Evolutionary conservation across 176 grass and related monocot species (phyloP).

Genomic region (Oryza meridionalis): DNA sequence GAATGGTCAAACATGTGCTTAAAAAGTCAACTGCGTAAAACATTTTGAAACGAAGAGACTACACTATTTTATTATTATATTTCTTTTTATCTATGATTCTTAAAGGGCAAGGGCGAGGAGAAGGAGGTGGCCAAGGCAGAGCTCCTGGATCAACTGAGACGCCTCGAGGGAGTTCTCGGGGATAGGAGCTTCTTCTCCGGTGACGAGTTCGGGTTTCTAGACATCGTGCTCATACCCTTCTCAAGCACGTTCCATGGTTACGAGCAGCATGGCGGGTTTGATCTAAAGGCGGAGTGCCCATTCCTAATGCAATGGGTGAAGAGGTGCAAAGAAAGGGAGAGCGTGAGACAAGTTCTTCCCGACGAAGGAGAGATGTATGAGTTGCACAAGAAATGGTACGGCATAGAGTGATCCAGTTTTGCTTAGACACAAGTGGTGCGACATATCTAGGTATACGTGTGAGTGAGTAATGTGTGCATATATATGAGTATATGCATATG

Average conservation of each 20-base stretch:
- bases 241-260: slow-evolving; percentile 47
- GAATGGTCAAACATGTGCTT: too few species aligned
- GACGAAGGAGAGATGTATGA: slow-evolving; percentile 38
- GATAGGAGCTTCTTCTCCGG: slow-evolving; percentile 36
- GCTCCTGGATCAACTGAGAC: slow-evolving; percentile 31
- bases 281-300: slow-evolving; percentile 16
- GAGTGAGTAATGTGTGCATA: too few species aligned
- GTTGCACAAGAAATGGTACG: slow-evolving; percentile 44
- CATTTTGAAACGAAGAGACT: too few species aligned
- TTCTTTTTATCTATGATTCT: background rate
- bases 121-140: slow-evolving; percentile 35
- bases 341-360: slow-evolving; percentile 19
- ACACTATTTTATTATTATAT: too few species aligned
- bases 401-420: background rate
- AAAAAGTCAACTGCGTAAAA: too few species aligned
- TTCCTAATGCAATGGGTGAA: slow-evolving; percentile 21
- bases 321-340: slow-evolving; percentile 34
- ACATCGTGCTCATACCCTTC: slow-evolving; percentile 36
- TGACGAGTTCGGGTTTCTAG: slow-evolving; percentile 41
- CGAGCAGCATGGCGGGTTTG: slow-evolving; percentile 16
- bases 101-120: slow-evolving; percentile 32
- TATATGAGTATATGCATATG: too few species aligned
- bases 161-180: slow-evolving; percentile 38
- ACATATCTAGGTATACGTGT: too few species aligned
- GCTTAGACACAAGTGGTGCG: too few species aligned